Base-by-base conservation (phyloP, 192 early-diverging fungal genomes). In the Linnemannia zychae region DNA sequence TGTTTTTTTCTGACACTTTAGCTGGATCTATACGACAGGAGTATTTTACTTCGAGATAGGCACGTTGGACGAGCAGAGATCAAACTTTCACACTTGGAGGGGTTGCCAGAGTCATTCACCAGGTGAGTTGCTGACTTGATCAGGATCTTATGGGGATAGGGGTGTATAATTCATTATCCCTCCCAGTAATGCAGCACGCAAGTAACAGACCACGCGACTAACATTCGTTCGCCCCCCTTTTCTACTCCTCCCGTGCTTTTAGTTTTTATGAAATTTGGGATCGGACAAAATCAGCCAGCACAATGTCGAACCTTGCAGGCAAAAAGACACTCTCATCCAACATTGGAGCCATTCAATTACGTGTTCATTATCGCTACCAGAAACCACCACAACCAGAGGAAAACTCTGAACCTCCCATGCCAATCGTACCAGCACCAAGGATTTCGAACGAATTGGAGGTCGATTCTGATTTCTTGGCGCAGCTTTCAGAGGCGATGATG, bases 201-300 rank as follows among this genome's bases (percentile, higher is more conserved):
- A 24, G 28, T 13, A 60, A 60, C 28, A 63, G 28, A 13, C 24
- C 57, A 17, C 48, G 50, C 31, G 46, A 76, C 74, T 52, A n/a
- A 67, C 38, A 31, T 24, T 12, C 13, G 28, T 63, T 63, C 57
- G 31, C 13, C 57, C 57, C 52, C 53, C 24, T 31, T 53, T 63
- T 63, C 57, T 63, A 63, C 28, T 63, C 57, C 11, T 63, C 57
- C 24, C n/a, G 22, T 57, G 11, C 22, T 28, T 57, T 38, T 49
- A 90, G 90, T 79, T 95, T 93, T 74, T 94, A 94, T 75, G 94
- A 95, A 74, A 93, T 95, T 37, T 95, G 94, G 94, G 94, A 95
- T 79, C 89, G 91, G 72, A 93, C 91, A 69, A 82, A 92, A 75
- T 88, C 94, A 0, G 85, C 87, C 11, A 91, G 92, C 40, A 93